Percentiles rank a stretch among this genome's conserved stretches.
Evolutionary conservation across 495 filamentous ascomycete species (phyloP).

Genomic region (Penicillium parvum): DNA sequence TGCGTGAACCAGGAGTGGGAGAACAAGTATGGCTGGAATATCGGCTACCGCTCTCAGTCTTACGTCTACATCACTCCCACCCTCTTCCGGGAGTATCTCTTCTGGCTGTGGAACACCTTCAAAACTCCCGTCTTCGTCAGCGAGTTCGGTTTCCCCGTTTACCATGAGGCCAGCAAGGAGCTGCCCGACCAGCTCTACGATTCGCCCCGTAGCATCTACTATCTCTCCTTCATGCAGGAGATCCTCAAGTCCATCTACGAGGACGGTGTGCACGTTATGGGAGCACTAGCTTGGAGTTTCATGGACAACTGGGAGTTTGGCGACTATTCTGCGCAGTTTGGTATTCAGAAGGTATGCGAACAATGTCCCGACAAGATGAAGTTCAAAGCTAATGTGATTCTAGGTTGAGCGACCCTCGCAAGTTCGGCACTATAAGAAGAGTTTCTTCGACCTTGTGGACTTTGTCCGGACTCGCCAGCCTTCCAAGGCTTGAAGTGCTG

Average conservation of each 20-base stretch:
- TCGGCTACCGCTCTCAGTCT: constrained; percentile 37
- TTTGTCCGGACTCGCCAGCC: constrained; percentile 30
- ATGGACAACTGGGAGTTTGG: constrained; percentile 48
- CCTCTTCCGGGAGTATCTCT: constrained; percentile 39
- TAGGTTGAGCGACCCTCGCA: constrained; percentile 37
- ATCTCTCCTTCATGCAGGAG: constrained; percentile 39
- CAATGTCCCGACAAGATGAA: not conserved
- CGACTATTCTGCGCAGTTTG: constrained; percentile 35
- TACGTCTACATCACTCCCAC: constrained; percentile 31
- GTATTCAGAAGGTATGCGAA: constrained; percentile 25
- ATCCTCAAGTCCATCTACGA: constrained; percentile 41
- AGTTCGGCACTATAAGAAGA: constrained; percentile 41
- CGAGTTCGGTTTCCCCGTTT: constrained; percentile 40
- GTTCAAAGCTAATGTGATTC: not conserved
- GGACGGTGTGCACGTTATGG: constrained; percentile 43
- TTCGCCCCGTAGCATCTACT: constrained; percentile 36
- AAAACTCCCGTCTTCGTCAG: constrained; percentile 30
- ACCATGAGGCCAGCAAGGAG: constrained; percentile 25
- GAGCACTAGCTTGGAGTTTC: constrained; percentile 43
- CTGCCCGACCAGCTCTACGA: constrained; percentile 37
- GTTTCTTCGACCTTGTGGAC: constrained; percentile 46
- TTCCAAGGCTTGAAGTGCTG: not conserved
- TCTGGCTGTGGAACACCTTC: constrained; percentile 44
- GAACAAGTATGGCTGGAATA: constrained; percentile 37
- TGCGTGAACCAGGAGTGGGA: constrained; percentile 35